These are phyloP conservation scores for Trichoderma reesei DNA, from an alignment of 495 filamentous ascomycete genomes.

Conservation along the genomic window DNA sequence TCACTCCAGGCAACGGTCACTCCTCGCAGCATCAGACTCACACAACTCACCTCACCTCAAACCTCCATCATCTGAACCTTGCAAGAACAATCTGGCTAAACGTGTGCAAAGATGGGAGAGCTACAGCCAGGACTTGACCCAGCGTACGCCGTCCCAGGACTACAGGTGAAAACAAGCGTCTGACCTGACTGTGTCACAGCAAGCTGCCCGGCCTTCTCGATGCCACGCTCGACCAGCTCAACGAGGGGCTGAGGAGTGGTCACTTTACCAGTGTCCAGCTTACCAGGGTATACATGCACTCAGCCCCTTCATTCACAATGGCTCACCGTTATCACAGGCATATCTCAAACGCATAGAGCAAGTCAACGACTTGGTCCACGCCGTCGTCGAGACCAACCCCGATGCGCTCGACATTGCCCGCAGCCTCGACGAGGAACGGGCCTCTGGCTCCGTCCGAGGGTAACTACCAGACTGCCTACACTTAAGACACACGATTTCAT, in stretches of 20 bases:
- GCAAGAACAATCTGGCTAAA: too few relatives aligned
- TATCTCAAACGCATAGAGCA: conserved; percentile 45
- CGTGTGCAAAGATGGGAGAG: too few relatives aligned
- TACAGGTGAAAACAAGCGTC: too few relatives aligned
- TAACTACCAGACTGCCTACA: background rate
- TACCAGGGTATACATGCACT: conserved; percentile 26
- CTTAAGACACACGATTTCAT: background rate
- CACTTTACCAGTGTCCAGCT: conserved; percentile 48
- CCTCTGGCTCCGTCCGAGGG: conserved; percentile 5
- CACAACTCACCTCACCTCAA: too few relatives aligned
- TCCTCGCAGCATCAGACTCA: too few relatives aligned
- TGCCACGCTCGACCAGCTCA: conserved; percentile 40
- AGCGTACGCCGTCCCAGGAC: too few relatives aligned
- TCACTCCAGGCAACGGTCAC: too few relatives aligned
- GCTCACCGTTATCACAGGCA: conserved; percentile 3
- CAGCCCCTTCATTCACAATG: background rate
- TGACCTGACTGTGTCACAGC: background rate
- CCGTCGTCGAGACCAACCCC: conserved; percentile 34
- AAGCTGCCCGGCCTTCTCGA: conserved; percentile 28
- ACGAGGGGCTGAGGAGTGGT: conserved; percentile 34
- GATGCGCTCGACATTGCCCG: conserved; percentile 29
- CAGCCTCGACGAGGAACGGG: conserved; percentile 24
- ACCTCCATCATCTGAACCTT: too few relatives aligned
- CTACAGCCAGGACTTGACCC: too few relatives aligned
- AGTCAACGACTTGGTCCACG: conserved; percentile 35